Evolutionary conservation across 2,329 filamentous ascomycete species (phyloP).

Genomic region (Sarocladiaceae sp.): DNA sequence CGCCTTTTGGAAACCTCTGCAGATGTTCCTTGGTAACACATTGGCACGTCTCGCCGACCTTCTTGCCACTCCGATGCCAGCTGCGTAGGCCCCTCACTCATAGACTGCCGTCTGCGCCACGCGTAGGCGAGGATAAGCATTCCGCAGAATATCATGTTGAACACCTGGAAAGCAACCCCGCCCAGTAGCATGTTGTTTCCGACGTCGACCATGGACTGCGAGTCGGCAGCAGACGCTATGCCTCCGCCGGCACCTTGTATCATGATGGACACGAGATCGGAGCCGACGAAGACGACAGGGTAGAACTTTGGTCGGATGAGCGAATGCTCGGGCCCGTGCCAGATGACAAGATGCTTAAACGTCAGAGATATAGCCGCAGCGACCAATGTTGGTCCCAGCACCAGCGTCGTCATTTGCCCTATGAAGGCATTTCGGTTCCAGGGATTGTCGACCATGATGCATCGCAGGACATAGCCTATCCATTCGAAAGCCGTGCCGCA

Average conservation of each 20-base stretch:
- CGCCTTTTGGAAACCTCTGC: background rate
- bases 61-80: background rate
- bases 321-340: slow-evolving; percentile 33
- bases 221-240: background rate
- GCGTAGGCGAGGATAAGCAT: slow-evolving; percentile 11
- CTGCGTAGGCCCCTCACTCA: background rate
- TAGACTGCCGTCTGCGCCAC: background rate
- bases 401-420: slow-evolving; percentile 32
- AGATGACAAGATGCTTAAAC: slow-evolving; percentile 37
- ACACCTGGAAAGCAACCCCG: slow-evolving; percentile 20
- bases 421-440: slow-evolving; percentile 33
- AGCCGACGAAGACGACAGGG: slow-evolving; percentile 42
- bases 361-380: slow-evolving; percentile 40
- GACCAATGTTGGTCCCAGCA: slow-evolving; percentile 35
- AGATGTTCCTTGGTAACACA: background rate
- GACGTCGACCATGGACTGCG: slow-evolving; percentile 7
- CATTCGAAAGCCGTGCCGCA: slow-evolving; percentile 33
- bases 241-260: slow-evolving; percentile 17
- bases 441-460: slow-evolving; percentile 33
- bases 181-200: slow-evolving; percentile 17
- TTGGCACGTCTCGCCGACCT: background rate
- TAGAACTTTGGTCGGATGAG: slow-evolving; percentile 35
- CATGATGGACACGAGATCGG: slow-evolving; percentile 34
- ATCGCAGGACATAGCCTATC: slow-evolving; percentile 33
- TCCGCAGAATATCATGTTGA: slow-evolving; percentile 19